Evolutionary conservation across 1,284 basidiomycete genomes (phyloP).

Genomic region (Trametes polyzona): DNA sequence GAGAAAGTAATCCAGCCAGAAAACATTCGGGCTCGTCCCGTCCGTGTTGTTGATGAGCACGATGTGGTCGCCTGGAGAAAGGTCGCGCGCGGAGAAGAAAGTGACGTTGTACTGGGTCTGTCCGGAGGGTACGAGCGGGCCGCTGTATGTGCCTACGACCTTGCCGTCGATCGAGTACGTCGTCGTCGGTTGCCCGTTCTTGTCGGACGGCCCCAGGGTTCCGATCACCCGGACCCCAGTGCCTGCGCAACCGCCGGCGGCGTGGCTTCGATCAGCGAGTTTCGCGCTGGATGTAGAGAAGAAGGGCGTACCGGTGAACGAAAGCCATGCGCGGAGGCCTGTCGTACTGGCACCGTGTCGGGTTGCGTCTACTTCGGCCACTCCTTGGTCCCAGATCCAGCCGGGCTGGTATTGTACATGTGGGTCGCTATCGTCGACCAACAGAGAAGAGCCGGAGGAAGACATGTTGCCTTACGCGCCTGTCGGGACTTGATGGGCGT

Average conservation of each 20-base stretch:
- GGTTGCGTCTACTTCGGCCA: slow-evolving; percentile 19
- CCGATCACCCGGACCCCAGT: slow-evolving; percentile 5
- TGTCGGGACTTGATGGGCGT: neutral
- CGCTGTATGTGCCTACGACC: slow-evolving; percentile 11
- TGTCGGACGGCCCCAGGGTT: slow-evolving; percentile 10
- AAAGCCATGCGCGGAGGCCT: slow-evolving; percentile 1
- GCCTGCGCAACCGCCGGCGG: neutral
- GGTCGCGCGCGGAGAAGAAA: slow-evolving; percentile 21
- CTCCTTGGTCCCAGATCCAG: slow-evolving; percentile 20
- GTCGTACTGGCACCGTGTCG: slow-evolving; percentile 13
- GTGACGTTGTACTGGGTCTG: slow-evolving; percentile 13
- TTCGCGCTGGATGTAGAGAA: neutral
- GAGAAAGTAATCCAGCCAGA: slow-evolving; percentile 28
- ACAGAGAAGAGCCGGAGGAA: neutral
- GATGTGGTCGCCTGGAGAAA: slow-evolving; percentile 8
- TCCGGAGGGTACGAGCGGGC: slow-evolving; percentile 12
- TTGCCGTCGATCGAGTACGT: slow-evolving; percentile 15
- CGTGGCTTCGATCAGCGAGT: neutral
- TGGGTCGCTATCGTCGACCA: slow-evolving; percentile 17
- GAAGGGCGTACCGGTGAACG: slow-evolving; percentile 16
- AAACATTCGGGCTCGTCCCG: slow-evolving; percentile 25
- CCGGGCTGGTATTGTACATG: slow-evolving; percentile 19
- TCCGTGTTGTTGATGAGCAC: slow-evolving; percentile 28
- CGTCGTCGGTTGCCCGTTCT: slow-evolving; percentile 15
- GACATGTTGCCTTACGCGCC: neutral